Conservation (phyloP, 2,329 filamentous ascomycete genomes). For the Fusarium albosuccineum region DNA sequence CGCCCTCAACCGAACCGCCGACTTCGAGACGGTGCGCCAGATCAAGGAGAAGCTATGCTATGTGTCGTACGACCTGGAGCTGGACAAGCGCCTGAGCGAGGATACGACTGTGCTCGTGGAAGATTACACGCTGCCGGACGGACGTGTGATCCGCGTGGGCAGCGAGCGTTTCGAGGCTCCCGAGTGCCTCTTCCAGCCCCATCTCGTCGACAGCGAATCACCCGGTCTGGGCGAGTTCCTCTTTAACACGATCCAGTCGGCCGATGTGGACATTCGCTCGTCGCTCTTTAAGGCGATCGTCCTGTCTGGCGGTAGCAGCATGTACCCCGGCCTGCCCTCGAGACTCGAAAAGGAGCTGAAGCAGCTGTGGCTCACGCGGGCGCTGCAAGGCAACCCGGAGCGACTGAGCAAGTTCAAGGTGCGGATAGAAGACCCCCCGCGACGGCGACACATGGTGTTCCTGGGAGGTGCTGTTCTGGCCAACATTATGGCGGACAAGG, state of each 20-base stretch:
- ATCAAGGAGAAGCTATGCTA: constrained; percentile 99
- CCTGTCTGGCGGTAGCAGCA: constrained; percentile 95
- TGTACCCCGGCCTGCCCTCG: constrained; percentile 97
- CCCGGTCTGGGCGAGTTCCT: constrained; percentile 96
- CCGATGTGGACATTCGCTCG: constrained; percentile 93
- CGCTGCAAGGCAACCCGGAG: constrained; percentile 91
- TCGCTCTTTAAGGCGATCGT: constrained; percentile 98
- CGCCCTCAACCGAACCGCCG: constrained; percentile 95
- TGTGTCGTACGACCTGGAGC: constrained; percentile 96
- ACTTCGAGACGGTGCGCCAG: constrained; percentile 98
- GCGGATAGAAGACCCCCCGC: constrained; percentile 95
- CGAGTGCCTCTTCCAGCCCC: constrained; percentile 98
- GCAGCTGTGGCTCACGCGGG: constrained; percentile 95
- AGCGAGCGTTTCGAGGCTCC: constrained; percentile 98
- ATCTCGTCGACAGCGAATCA: constrained; percentile 97
- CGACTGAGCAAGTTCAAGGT: constrained; percentile 99
- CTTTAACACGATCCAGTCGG: constrained; percentile 98
- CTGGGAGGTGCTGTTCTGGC: constrained; percentile 94
- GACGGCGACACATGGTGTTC: constrained; percentile 99
- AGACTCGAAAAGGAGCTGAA: constrained; percentile 98
- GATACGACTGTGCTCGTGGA: constrained; percentile 98
- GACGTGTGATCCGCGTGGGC: constrained; percentile 94
- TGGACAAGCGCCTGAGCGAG: constrained; percentile 95
- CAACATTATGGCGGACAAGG: constrained; percentile 99
- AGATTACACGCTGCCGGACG: constrained; percentile 96